These are phyloP conservation scores for Larix kaempferi DNA, from an alignment of 75 land plant species.

Conservation along the genomic window DNA sequence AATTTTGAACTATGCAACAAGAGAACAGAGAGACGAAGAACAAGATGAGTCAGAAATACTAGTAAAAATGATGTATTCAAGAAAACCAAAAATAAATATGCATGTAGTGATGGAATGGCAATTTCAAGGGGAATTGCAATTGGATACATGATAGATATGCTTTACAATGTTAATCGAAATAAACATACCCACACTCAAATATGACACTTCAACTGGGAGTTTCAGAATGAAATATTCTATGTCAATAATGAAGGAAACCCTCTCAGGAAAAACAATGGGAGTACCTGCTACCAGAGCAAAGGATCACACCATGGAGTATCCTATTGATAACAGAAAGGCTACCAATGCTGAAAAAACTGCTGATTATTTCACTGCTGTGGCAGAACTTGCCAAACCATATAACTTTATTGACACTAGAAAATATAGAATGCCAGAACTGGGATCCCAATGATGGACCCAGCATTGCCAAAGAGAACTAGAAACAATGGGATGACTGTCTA, in stretches of 20 bases:
- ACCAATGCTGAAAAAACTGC: no score
- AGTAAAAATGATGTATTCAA: no score
- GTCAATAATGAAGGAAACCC: neutral
- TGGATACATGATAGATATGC: neutral
- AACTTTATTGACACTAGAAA: no score
- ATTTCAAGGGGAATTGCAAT: neutral
- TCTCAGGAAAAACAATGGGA: neutral
- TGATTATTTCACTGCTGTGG: no score
- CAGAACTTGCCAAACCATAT: no score
- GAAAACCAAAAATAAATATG: neutral
- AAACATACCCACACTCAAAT: neutral
- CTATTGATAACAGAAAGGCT: no score
- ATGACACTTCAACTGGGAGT: neutral
- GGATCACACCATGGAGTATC: no score
- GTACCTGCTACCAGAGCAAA: no score
- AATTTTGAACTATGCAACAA: neutral
- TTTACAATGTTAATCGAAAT: neutral
- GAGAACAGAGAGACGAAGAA: neutral
- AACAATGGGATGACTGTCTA: no score
- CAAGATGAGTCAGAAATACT: neutral
- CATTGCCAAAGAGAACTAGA: no score
- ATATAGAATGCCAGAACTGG: no score
- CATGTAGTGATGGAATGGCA: neutral
- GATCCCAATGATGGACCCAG: no score
- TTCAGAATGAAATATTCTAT: neutral